phyloP scores from a whole-genome alignment of 768 basidiomycete species.

The Mycena vulgaris region DNA sequence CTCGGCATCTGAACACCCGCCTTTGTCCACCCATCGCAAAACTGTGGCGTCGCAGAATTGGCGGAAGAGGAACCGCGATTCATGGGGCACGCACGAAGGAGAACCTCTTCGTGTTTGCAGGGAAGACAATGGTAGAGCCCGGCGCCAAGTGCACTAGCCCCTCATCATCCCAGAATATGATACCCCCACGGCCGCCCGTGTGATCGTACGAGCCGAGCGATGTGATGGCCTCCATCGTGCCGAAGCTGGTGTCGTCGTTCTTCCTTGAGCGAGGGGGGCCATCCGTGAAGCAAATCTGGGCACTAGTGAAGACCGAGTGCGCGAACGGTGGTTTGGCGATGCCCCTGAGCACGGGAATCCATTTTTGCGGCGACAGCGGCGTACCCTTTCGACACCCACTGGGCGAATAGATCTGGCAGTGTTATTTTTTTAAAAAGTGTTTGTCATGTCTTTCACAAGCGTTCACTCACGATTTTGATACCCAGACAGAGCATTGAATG shows the following conservation, averaged over 20 bases:
- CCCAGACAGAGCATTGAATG: not conserved
- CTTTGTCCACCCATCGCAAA: constrained; percentile 3
- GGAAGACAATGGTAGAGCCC: not conserved
- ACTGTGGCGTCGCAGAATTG: not conserved
- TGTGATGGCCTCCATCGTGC: not conserved
- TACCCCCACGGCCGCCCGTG: not conserved
- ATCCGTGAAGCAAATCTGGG: not conserved
- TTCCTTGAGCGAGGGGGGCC: not conserved
- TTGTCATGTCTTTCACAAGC: not conserved
- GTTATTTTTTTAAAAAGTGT: not conserved
- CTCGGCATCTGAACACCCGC: not conserved
- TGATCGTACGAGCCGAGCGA: not conserved
- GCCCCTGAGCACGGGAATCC: not conserved
- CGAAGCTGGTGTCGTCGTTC: not conserved
- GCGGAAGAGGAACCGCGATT: not conserved
- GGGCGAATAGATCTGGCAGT: not conserved
- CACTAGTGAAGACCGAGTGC: not conserved
- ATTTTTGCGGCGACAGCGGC: not conserved
- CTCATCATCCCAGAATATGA: not conserved
- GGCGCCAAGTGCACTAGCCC: not conserved
- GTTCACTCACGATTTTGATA: constrained; percentile 10
- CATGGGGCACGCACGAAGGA: not conserved
- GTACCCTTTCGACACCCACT: not conserved
- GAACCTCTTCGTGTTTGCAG: not conserved
- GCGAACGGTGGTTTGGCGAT: not conserved